These are phyloP conservation scores for Rossbeevera mucosa DNA, from an alignment of 768 basidiomycete genomes.

Conservation along the genomic window DNA sequence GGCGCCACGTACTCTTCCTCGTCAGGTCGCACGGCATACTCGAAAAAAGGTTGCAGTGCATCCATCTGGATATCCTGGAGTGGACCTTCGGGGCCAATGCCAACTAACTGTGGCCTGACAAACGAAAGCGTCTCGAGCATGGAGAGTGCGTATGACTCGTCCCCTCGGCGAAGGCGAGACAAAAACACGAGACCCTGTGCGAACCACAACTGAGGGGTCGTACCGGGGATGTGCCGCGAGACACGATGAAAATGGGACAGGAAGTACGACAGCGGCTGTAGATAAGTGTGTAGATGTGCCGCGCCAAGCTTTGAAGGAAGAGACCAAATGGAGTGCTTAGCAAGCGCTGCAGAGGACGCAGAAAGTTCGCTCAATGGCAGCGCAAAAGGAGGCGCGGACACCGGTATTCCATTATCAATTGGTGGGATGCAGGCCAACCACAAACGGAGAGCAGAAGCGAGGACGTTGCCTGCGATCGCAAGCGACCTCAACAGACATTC, in stretches of 20 bases:
- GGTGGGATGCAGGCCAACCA: constrained; percentile 61
- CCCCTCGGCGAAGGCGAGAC: constrained; percentile 58
- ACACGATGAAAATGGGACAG: constrained; percentile 53
- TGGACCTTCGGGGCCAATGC: constrained; percentile 20
- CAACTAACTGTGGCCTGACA: constrained; percentile 18
- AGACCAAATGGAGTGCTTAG: constrained; percentile 51
- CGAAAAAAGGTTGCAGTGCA: constrained; percentile 51
- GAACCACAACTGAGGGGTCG: constrained; percentile 58
- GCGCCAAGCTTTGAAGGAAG: constrained; percentile 9
- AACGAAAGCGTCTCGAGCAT: constrained; percentile 30
- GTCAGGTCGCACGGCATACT: constrained; percentile 40
- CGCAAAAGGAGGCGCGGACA: constrained; percentile 51
- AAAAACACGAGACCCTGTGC: constrained; percentile 61
- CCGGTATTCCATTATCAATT: constrained; percentile 31
- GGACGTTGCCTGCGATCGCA: constrained; percentile 30
- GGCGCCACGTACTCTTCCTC: constrained; percentile 48
- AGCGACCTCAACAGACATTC: constrained; percentile 25
- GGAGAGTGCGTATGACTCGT: constrained; percentile 55
- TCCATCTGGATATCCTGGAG: constrained; percentile 26
- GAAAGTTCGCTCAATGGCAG: constrained; percentile 59
- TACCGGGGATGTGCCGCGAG: constrained; percentile 53
- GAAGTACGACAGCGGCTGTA: constrained; percentile 52
- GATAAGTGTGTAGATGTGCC: constrained; percentile 7
- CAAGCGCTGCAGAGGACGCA: constrained; percentile 44
- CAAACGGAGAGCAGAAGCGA: constrained; percentile 52